Conservation (phyloP, 768 basidiomycete genomes). For the Botryobasidium botryosum region DNA sequence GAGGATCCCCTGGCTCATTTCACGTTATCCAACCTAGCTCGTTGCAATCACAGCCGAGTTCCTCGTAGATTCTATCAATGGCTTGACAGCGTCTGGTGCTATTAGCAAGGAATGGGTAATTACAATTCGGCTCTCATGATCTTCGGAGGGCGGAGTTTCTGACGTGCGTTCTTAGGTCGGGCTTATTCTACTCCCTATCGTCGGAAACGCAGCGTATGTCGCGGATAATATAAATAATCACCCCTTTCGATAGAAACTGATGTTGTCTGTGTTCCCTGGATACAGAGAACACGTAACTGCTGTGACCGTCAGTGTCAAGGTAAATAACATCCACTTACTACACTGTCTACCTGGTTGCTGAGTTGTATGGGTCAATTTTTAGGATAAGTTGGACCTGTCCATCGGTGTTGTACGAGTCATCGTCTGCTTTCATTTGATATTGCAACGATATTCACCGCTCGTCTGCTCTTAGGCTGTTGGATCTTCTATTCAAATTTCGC, state of each 20-base stretch:
- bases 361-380: slow-evolving; percentile 43
- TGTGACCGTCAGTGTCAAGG: slow-evolving; percentile 77
- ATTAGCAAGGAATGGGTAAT: slow-evolving; percentile 52
- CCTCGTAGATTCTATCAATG: slow-evolving; percentile 70
- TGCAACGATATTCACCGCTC: too few species aligned
- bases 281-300: slow-evolving; percentile 88
- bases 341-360: too few species aligned
- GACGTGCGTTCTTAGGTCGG: slow-evolving; percentile 32
- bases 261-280: too few species aligned
- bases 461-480: slow-evolving; percentile 42
- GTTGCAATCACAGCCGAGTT: slow-evolving; percentile 44
- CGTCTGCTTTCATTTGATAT: too few species aligned
- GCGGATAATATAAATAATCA: too few species aligned
- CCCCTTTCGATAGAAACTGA: too few species aligned
- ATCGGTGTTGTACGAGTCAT: slow-evolving; percentile 77
- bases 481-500: slow-evolving; percentile 35
- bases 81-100: slow-evolving; percentile 35
- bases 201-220: slow-evolving; percentile 81
- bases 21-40: slow-evolving; percentile 19
- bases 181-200: slow-evolving; percentile 80
- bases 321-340: too few species aligned
- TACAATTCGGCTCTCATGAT: neutral
- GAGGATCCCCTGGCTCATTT: neutral
- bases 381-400: slow-evolving; percentile 69
- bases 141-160: neutral